phyloP scores from a whole-genome alignment of 352 stramenopile genomes.

The Vaucheria bursata region DNA sequence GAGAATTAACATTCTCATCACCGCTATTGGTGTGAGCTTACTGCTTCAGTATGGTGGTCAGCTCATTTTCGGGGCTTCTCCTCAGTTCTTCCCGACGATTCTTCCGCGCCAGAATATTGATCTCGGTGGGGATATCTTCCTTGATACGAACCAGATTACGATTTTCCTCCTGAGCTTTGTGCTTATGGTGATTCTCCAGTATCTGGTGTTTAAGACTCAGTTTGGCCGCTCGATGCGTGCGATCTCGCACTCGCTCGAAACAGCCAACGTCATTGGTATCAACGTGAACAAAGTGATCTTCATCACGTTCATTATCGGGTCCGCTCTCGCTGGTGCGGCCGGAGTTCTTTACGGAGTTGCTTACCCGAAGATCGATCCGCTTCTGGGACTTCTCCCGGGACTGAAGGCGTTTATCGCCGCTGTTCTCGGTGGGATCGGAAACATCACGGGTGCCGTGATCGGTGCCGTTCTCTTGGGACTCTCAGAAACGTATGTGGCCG shows the following conservation, averaged over 20 bases:
- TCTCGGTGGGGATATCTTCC: too few species aligned
- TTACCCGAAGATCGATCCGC: background rate
- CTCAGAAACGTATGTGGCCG: background rate
- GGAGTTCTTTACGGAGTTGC: background rate
- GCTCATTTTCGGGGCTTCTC: too few species aligned
- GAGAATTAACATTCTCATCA: background rate
- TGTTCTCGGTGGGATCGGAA: background rate
- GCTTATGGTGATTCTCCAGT: background rate
- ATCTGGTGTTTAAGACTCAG: background rate
- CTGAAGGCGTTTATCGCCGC: background rate
- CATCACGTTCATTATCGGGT: background rate
- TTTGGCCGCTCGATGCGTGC: background rate
- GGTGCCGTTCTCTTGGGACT: background rate
- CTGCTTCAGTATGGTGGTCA: background rate
- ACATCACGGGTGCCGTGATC: background rate
- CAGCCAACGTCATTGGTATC: background rate
- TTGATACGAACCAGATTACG: background rate
- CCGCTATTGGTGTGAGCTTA: background rate
- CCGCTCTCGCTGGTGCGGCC: background rate
- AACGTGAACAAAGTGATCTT: background rate
- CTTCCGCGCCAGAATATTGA: too few species aligned
- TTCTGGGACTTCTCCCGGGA: background rate
- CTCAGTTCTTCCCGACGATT: background rate
- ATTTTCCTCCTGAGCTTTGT: background rate
- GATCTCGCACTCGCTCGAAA: background rate